Evolutionary conservation across 2,329 filamentous ascomycete species (phyloP).

Genomic region (Periconia digitata): DNA sequence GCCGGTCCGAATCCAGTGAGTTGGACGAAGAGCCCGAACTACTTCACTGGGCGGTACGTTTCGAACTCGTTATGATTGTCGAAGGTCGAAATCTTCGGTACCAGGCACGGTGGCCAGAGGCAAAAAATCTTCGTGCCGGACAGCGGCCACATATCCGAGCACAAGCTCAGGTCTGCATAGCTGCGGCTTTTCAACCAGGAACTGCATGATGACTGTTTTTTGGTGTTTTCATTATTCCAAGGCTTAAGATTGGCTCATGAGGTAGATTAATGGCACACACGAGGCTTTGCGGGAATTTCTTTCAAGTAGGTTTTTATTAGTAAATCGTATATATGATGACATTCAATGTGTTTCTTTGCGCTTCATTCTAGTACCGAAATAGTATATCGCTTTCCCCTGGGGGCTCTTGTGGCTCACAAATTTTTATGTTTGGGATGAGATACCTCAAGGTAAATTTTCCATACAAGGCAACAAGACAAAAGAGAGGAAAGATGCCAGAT

Average conservation of each 20-base stretch:
- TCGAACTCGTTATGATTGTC: constrained; percentile 16
- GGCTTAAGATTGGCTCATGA: neutral
- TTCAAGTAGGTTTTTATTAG: no score
- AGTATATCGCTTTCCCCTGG: no score
- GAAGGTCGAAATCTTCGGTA: constrained; percentile 15
- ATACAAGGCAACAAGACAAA: no score
- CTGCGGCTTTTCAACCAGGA: constrained; percentile 14
- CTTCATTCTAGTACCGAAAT: no score
- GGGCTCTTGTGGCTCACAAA: no score
- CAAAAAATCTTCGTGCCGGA: constrained; percentile 1
- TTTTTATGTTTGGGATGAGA: no score
- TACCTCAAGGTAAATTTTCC: no score
- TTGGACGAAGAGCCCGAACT: constrained; percentile 1
- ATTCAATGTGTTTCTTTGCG: no score
- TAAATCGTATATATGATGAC: no score
- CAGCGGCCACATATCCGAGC: constrained; percentile 4
- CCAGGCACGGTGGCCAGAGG: constrained; percentile 13
- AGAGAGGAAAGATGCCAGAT: no score
- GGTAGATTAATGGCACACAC: neutral
- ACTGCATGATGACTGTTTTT: constrained; percentile 5
- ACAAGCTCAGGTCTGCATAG: constrained; percentile 11
- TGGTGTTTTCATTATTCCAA: neutral
- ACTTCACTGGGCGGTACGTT: constrained; percentile 11
- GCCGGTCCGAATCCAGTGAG: constrained; percentile 1
- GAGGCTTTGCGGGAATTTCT: neutral